These are phyloP conservation scores for Leishmania turanica DNA, from an alignment of 208 protist species.

Conservation along the genomic window DNA sequence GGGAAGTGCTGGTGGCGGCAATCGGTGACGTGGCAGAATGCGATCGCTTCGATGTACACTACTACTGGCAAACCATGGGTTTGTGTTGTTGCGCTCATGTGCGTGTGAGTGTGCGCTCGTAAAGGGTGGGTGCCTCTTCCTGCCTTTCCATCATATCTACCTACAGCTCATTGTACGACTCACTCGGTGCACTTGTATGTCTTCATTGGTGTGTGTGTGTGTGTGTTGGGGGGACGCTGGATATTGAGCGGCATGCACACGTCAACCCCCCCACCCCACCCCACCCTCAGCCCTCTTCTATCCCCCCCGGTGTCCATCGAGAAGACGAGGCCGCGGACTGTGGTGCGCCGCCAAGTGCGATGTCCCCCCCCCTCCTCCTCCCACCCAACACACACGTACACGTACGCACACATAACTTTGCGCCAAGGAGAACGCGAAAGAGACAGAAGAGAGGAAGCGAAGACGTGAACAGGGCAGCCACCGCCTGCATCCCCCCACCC, in stretches of 20 bases:
- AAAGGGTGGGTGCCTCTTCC: neutral
- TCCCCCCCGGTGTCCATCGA: neutral
- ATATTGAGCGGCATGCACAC: neutral
- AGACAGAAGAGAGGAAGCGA: neutral
- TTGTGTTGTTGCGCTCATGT: neutral
- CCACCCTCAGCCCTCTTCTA: neutral
- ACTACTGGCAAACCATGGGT: neutral
- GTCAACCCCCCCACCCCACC: neutral
- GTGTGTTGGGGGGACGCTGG: neutral
- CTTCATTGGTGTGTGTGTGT: neutral
- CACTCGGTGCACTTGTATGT: neutral
- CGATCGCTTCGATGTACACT: constrained; percentile 18
- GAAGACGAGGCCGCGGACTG: neutral
- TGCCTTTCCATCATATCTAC: neutral
- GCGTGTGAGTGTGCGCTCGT: neutral
- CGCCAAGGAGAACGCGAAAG: neutral
- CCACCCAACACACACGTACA: neutral
- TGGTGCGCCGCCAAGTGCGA: neutral
- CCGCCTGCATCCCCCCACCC: neutral
- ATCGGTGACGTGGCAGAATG: neutral
- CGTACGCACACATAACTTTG: neutral
- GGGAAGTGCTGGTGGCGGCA: neutral
- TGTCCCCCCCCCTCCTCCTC: too few relatives aligned
- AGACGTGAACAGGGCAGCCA: too few relatives aligned
- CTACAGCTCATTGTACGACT: neutral